phyloP scores from a whole-genome alignment of 768 basidiomycete genomes.

The Termitomyces titanicus region DNA sequence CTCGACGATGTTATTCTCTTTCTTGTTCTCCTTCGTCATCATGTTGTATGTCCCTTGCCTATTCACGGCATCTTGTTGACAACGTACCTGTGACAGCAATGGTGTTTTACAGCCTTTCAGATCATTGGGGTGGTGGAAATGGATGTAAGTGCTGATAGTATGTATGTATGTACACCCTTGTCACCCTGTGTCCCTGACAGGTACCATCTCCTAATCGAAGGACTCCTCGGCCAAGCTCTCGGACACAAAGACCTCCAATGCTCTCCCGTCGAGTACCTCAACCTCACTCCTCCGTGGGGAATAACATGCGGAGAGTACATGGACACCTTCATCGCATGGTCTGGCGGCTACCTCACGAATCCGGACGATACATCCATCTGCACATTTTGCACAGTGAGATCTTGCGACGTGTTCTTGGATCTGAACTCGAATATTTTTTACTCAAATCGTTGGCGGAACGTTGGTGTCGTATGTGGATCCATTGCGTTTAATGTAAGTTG shows the following conservation, averaged over 20 bases:
- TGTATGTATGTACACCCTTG: too few species aligned
- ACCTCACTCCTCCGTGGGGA: conserved; percentile 49
- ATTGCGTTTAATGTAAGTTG: conserved; percentile 43
- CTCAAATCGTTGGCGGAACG: conserved; percentile 47
- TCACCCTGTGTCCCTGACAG: conserved; percentile 5
- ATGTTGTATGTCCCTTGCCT: conserved; percentile 38
- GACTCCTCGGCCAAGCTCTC: conserved; percentile 35
- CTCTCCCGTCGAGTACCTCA: conserved; percentile 46
- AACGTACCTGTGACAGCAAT: conserved; percentile 33
- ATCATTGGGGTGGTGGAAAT: conserved; percentile 60
- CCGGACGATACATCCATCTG: conserved; percentile 51
- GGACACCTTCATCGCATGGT: conserved; percentile 38
- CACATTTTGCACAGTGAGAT: conserved; percentile 54
- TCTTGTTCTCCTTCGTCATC: conserved; percentile 54
- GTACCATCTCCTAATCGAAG: conserved; percentile 45
- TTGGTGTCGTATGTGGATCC: conserved; percentile 48
- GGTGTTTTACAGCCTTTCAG: conserved; percentile 62
- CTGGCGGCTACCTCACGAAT: conserved; percentile 57
- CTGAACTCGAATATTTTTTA: conserved; percentile 55
- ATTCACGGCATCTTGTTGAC: neutral
- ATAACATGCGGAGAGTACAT: conserved; percentile 52
- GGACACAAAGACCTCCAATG: conserved; percentile 44
- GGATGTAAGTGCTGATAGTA: conserved; percentile 66
- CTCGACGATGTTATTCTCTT: conserved; percentile 48
- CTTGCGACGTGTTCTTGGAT: conserved; percentile 56